phyloP scores from a whole-genome alignment of 2,329 filamentous ascomycete species.

The Penicillium sp. region DNA sequence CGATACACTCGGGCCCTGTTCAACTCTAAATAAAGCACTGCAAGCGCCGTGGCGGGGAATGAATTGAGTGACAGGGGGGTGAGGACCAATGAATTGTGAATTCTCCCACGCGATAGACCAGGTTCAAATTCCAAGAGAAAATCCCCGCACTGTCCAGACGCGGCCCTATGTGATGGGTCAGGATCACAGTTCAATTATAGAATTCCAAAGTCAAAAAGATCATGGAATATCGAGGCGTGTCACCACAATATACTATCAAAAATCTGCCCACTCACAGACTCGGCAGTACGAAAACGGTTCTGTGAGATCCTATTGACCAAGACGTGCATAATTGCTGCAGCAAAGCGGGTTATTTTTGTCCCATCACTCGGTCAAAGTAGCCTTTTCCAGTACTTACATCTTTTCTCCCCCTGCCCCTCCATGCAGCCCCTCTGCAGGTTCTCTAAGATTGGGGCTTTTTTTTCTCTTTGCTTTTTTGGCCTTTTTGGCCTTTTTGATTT shows the following conservation, averaged over 20 bases:
- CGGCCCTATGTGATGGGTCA: not conserved
- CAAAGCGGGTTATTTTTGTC: constrained; percentile 27
- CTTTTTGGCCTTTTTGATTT: not conserved
- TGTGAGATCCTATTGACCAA: constrained; percentile 20
- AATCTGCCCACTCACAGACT: constrained; percentile 12
- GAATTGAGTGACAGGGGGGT: constrained; percentile 2
- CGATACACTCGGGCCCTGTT: constrained; percentile 3
- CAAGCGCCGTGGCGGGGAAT: constrained; percentile 26
- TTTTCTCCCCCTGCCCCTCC: constrained; percentile 15
- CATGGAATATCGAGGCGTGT: not conserved
- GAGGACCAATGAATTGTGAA: constrained; percentile 1
- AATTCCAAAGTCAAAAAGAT: not conserved
- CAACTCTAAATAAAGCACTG: constrained; percentile 20
- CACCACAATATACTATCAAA: not conserved
- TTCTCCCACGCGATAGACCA: constrained; percentile 10
- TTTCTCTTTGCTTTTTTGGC: not conserved
- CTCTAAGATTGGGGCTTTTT: constrained; percentile 10
- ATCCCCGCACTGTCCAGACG: not conserved
- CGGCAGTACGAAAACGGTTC: constrained; percentile 7
- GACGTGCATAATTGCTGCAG: constrained; percentile 27
- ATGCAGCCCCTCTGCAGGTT: constrained; percentile 25
- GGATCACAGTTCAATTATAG: not conserved
- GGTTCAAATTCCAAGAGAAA: not conserved
- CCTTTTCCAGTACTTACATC: constrained; percentile 8
- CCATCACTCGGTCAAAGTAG: constrained; percentile 18